phyloP scores from a whole-genome alignment of 345 rosid species.

The Populus euphratica region DNA sequence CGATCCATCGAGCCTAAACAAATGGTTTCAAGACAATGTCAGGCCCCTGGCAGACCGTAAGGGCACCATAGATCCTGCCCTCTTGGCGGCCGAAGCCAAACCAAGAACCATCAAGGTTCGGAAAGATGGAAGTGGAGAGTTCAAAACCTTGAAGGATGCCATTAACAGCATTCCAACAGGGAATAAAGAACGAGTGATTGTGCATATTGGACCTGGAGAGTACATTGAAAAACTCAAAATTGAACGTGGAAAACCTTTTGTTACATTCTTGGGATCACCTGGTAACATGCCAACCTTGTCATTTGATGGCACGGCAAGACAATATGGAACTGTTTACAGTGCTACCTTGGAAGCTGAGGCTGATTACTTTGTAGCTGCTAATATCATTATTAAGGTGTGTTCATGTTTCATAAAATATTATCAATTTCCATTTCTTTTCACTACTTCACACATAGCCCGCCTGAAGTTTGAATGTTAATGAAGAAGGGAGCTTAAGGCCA shows the following conservation, averaged over 20 bases:
- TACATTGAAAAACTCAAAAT: conserved; percentile 55
- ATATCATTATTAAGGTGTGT: conserved; percentile 46
- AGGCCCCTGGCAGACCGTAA: conserved; percentile 31
- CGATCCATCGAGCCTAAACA: conserved; percentile 11
- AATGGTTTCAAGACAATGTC: conserved; percentile 44
- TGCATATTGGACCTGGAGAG: conserved; percentile 46
- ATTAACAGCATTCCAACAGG: conserved; percentile 38
- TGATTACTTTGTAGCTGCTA: conserved; percentile 59
- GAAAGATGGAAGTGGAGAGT: conserved; percentile 46
- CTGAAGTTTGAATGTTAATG: background rate
- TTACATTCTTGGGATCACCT: conserved; percentile 50
- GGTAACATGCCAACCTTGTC: conserved; percentile 32
- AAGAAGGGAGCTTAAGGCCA: too few relatives aligned
- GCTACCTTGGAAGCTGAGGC: conserved; percentile 52
- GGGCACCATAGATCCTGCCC: conserved; percentile 41
- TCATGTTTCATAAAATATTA: background rate
- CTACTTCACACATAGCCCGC: background rate
- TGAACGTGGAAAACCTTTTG: conserved; percentile 36
- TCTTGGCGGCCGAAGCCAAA: conserved; percentile 39
- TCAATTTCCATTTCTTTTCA: background rate
- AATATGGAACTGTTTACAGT: conserved; percentile 61
- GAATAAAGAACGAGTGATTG: conserved; percentile 48
- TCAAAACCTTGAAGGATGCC: conserved; percentile 50
- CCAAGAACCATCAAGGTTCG: conserved; percentile 38
- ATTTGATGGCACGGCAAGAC: conserved; percentile 43